Evolutionary conservation across 257 asterid genomes (phyloP), one percentile per base, ranked within the genome.

Genomic region (Oldenlandia corymbosa): DNA sequence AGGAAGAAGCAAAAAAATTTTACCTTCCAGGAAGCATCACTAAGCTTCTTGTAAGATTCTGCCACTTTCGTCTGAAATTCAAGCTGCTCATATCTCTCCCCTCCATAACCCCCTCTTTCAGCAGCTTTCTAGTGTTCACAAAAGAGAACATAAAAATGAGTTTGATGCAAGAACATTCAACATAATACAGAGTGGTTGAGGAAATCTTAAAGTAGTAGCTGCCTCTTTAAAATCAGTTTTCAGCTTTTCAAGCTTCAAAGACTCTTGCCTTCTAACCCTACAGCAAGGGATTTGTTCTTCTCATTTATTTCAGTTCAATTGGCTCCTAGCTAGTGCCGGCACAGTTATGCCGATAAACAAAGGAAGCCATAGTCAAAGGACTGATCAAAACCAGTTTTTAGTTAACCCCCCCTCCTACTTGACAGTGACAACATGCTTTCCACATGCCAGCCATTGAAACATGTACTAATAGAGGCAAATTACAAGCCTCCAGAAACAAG

Each of bases 31-130:
- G 88, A 80, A 68, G 89, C 57, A 78, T 93, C 90, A 39, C 41
- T 30, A 48, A 93, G 94, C 12, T 50, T 68, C 60, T 64, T 72
- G 73, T 90, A 90, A 42, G 79, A 81, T 37, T 74, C 70, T 36
- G 92, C 85, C 62, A 90, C 97, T 69, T 71, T 80, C 69, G 79
- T 79, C 76, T 93, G 99, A 84, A 93, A 93, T 80, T 93, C 99
- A 21, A 87, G 88, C 77, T 85, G 83, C 81, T 93, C 99, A 30
- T 93, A 93, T 78, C 97, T 77, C 80, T 93, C 97, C 12, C 80
- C 95, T 37, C 99, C 97, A 70, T 93, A 93, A 46, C 96, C 96
- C 68, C 94, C 99, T 78, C 99, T 80, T 78, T 87, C 94, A 28
- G 97, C 88, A 68, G 99, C 99, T 76, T 84, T 78, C 96, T 90